These are phyloP conservation scores for Boletellus ananas DNA, from an alignment of 768 basidiomycete genomes.

Conservation along the genomic window DNA sequence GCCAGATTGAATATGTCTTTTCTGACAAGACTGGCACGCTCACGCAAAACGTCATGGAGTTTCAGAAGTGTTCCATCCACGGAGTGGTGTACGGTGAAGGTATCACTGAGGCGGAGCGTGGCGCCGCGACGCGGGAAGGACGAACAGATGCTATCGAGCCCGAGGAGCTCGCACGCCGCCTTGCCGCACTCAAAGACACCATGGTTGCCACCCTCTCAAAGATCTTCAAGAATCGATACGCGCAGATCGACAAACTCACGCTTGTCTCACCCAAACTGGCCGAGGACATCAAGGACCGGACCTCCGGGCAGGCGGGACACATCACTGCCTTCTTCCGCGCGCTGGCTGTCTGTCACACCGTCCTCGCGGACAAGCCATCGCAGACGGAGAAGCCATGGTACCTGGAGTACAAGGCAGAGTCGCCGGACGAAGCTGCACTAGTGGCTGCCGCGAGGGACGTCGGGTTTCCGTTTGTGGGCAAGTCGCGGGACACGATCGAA, in stretches of 20 bases:
- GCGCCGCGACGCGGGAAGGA: constrained; percentile 83
- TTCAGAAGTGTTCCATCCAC: constrained; percentile 88
- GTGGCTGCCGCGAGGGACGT: constrained; percentile 90
- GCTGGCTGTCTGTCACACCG: constrained; percentile 90
- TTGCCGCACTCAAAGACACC: constrained; percentile 60
- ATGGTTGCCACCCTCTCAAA: constrained; percentile 78
- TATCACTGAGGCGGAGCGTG: constrained; percentile 91
- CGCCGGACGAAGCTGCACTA: constrained; percentile 92
- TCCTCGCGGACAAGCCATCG: constrained; percentile 76
- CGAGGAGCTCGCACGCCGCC: constrained; percentile 63
- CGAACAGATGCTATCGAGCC: constrained; percentile 61
- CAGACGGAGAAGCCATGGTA: constrained; percentile 54
- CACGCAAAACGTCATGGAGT: constrained; percentile 98
- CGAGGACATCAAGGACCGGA: constrained; percentile 64
- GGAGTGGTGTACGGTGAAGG: constrained; percentile 91
- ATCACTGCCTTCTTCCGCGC: constrained; percentile 91
- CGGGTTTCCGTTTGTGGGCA: constrained; percentile 86
- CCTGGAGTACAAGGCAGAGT: constrained; percentile 93
- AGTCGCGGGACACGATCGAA: constrained; percentile 69
- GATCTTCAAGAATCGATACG: constrained; percentile 84
- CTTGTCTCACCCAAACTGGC: constrained; percentile 85
- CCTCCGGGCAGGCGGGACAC: constrained; percentile 56
- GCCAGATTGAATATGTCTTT: constrained; percentile 95
- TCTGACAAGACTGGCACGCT: constrained; percentile 97
- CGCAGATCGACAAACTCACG: constrained; percentile 77